These are phyloP conservation scores for Thermothelomyces thermophilus DNA, from an alignment of 2,329 filamentous ascomycete genomes.

Conservation along the genomic window DNA sequence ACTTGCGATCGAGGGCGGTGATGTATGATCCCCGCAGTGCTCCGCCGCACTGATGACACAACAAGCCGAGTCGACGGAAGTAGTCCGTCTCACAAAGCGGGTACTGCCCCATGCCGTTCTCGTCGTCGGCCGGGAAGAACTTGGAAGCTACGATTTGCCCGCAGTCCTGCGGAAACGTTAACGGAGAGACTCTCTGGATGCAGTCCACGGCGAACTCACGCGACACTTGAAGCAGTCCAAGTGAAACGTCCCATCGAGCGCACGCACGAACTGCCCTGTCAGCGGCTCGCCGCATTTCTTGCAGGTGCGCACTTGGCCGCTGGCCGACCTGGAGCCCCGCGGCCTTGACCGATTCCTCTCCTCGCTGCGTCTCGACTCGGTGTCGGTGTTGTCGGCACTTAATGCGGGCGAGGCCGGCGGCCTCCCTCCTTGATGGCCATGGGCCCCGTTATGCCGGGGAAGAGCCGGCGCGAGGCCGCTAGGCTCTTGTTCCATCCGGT, in stretches of 20 bases:
- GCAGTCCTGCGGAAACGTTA: conserved; percentile 67
- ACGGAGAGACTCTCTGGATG: not conserved
- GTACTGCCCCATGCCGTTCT: conserved; percentile 78
- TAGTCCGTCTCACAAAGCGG: conserved; percentile 98
- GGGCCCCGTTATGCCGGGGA: conserved; percentile 21
- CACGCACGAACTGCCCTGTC: conserved; percentile 93
- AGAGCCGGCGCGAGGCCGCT: conserved; percentile 14
- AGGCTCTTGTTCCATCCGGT: conserved; percentile 26
- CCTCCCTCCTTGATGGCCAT: conserved; percentile 22
- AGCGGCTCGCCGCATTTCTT: conserved; percentile 84
- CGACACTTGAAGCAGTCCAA: conserved; percentile 96
- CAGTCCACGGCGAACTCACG: conserved; percentile 48
- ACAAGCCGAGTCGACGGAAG: conserved; percentile 81
- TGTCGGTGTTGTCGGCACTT: conserved; percentile 32
- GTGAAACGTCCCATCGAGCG: conserved; percentile 89
- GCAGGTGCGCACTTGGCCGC: conserved; percentile 59
- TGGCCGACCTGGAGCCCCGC: conserved; percentile 43
- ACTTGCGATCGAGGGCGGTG: conserved; percentile 93
- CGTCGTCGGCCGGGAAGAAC: conserved; percentile 94
- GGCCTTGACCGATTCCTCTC: conserved; percentile 53
- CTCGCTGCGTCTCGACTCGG: conserved; percentile 45
- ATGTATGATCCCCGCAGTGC: conserved; percentile 96
- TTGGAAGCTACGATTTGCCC: conserved; percentile 96
- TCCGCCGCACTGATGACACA: conserved; percentile 88
- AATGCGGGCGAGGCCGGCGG: conserved; percentile 34